phyloP scores from a whole-genome alignment of 805 yeast genomes.

The Torulaspora quercuum region DNA sequence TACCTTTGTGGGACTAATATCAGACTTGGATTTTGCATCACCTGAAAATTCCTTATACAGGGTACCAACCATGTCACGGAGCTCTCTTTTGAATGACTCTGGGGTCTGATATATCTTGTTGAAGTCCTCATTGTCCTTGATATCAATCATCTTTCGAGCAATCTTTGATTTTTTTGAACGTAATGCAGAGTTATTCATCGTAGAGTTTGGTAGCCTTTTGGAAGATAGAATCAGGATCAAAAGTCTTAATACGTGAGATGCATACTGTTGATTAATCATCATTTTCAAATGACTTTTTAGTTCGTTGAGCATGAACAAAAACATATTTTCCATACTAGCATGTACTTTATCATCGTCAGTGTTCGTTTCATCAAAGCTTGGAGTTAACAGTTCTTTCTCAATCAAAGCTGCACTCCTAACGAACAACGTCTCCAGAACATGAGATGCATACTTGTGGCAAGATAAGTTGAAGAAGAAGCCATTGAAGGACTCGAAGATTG shows the following conservation, averaged over 20 bases:
- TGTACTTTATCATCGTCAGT: conserved; percentile 39
- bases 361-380: conserved; percentile 36
- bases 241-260: conserved; percentile 81
- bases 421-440: conserved; percentile 82
- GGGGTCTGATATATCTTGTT: conserved; percentile 68
- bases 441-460: conserved; percentile 88
- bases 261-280: conserved; percentile 73
- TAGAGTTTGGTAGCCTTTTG: conserved; percentile 69
- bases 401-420: conserved; percentile 70
- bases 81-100: conserved; percentile 56
- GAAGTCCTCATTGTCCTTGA: conserved; percentile 72
- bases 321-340: conserved; percentile 62
- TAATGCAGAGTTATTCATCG: conserved; percentile 63
- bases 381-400: conserved; percentile 64
- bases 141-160: conserved; percentile 91
- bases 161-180: conserved; percentile 81
- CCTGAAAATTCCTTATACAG: conserved; percentile 37
- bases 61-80: conserved; percentile 47
- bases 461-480: conserved; percentile 76
- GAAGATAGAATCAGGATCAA: conserved; percentile 71
- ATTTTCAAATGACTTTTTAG: conserved; percentile 53
- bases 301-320: conserved; percentile 63
- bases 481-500: conserved; percentile 60
- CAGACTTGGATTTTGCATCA: conserved; percentile 31
- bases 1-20: conserved; percentile 35